These are phyloP conservation scores for Boeremia lycopersici DNA, from an alignment of 2,329 filamentous ascomycete species.

Conservation along the genomic window DNA sequence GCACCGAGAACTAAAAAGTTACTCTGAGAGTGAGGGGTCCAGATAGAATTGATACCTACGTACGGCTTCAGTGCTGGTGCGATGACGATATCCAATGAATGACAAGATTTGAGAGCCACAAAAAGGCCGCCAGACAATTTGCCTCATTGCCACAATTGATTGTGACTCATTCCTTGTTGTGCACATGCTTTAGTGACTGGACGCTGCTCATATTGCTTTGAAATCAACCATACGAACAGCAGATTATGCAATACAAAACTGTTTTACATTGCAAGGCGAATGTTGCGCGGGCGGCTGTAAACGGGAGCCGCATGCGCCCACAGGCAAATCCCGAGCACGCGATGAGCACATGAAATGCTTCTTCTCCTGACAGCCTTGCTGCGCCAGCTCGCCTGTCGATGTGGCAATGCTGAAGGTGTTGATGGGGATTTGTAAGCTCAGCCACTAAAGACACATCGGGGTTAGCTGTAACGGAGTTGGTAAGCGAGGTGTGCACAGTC, in stretches of 20 bases:
- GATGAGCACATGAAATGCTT: not conserved
- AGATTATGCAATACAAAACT: not conserved
- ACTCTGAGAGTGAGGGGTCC: conserved; percentile 9
- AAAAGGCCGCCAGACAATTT: conserved; percentile 11
- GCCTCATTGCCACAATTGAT: conserved; percentile 3
- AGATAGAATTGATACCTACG: conserved; percentile 35
- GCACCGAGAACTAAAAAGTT: conserved; percentile 51
- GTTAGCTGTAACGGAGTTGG: not conserved
- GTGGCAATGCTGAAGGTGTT: conserved; percentile 1
- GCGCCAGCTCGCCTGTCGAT: not conserved
- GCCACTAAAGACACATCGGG: not conserved
- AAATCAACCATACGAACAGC: conserved; percentile 3
- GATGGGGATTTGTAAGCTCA: not conserved
- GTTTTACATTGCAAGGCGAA: not conserved
- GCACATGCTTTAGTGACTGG: not conserved
- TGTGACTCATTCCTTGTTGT: conserved; percentile 5
- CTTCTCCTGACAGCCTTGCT: not conserved
- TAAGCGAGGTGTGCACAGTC: conserved; percentile 7
- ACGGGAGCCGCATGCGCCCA: not conserved
- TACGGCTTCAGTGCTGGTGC: conserved; percentile 24
- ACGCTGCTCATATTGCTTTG: not conserved
- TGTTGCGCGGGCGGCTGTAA: not conserved
- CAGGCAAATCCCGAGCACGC: not conserved
- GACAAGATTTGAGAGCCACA: conserved; percentile 30
- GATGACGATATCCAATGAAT: conserved; percentile 38